These are phyloP conservation scores for Suhomyces wounanorum DNA, from an alignment of 1,139 yeast species.

Conservation along the genomic window DNA sequence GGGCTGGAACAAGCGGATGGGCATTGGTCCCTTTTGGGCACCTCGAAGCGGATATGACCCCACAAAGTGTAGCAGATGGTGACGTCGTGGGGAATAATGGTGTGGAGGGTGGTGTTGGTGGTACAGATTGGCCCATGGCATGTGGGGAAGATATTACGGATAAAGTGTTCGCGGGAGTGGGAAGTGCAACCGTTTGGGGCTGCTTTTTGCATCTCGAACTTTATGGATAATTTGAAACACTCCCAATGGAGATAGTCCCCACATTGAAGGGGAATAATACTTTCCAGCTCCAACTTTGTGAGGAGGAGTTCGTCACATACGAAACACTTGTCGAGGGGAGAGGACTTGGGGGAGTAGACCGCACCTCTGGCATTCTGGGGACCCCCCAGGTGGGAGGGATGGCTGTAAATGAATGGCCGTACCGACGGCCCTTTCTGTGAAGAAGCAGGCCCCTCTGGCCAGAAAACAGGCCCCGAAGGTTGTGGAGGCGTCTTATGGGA, in stretches of 20 bases:
- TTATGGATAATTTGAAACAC: constrained; percentile 31
- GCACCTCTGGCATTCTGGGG: background rate
- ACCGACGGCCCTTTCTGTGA: constrained; percentile 27
- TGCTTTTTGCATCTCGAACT: constrained; percentile 14
- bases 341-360: constrained; percentile 1
- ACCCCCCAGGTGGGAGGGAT: constrained; percentile 12
- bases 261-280: constrained; percentile 35
- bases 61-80: constrained; percentile 2
- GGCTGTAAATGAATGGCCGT: constrained; percentile 27
- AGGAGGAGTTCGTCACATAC: constrained; percentile 40
- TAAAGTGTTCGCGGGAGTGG: background rate
- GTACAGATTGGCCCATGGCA: constrained; percentile 5
- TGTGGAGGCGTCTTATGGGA: constrained; percentile 1
- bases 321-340: constrained; percentile 27
- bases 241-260: constrained; percentile 44
- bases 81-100: constrained; percentile 1
- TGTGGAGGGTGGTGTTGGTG: background rate
- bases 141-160: background rate
- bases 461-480: background rate
- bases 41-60: background rate
- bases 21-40: background rate
- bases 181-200: background rate
- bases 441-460: background rate
- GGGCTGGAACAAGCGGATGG: background rate
- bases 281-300: constrained; percentile 36